Percentiles rank a stretch among this genome's conserved stretches.
These are phyloP conservation scores for Astrephomene gubernaculifera DNA, from an alignment of 139 green algal genomes.

Conservation along the genomic window DNA sequence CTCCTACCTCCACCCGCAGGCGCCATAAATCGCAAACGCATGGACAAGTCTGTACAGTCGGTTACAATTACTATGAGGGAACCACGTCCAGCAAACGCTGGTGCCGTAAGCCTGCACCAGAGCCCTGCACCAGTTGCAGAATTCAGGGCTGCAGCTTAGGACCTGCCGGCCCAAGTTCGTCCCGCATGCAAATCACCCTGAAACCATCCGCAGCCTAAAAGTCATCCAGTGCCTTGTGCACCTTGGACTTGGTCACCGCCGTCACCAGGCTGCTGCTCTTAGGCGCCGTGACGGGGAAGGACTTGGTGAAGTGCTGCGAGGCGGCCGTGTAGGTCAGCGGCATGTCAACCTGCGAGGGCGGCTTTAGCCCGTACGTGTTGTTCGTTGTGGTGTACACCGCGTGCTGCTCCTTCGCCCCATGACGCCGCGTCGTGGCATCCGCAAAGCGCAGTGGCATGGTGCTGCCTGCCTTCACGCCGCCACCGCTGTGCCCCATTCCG, in stretches of 20 bases:
- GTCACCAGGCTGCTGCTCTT: constrained; percentile 40
- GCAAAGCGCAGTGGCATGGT: constrained; percentile 44
- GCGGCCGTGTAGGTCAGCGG: constrained; percentile 35
- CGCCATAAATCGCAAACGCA: too few relatives aligned
- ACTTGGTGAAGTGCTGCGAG: constrained; percentile 43
- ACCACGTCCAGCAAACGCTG: too few relatives aligned
- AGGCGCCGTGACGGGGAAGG: constrained; percentile 14
- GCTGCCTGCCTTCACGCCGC: neutral
- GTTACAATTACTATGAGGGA: too few relatives aligned
- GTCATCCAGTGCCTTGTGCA: constrained; percentile 32
- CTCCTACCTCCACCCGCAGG: too few relatives aligned
- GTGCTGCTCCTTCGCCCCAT: constrained; percentile 41
- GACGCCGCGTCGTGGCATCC: constrained; percentile 35
- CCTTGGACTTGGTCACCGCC: constrained; percentile 40
- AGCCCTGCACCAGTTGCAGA: too few relatives aligned
- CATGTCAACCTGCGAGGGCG: constrained; percentile 26
- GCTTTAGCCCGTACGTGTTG: constrained; percentile 42
- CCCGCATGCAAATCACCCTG: too few relatives aligned
- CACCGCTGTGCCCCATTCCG: neutral
- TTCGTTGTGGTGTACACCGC: constrained; percentile 42
- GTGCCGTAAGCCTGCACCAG: too few relatives aligned
- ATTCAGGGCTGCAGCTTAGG: too few relatives aligned
- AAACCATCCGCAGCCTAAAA: constrained; percentile 4
- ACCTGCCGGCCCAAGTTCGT: too few relatives aligned
- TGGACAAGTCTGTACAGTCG: too few relatives aligned